These are phyloP conservation scores for Fusarium agapanthi DNA, from an alignment of 2,329 filamentous ascomycete species.

Conservation along the genomic window DNA sequence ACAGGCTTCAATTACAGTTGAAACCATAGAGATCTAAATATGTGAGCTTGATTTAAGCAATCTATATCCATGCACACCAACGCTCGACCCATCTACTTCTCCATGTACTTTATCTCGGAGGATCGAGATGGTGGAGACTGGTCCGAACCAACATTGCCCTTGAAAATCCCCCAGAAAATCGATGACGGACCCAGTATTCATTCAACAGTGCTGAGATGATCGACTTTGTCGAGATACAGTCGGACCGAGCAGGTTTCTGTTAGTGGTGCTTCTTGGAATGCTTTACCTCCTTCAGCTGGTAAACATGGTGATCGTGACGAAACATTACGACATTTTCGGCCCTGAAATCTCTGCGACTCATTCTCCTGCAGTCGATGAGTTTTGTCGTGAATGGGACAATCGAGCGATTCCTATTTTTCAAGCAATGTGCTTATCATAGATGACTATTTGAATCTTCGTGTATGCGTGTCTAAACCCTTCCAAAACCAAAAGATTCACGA, in stretches of 20 bases:
- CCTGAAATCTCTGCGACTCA: background rate
- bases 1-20: background rate
- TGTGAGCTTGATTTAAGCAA: background rate
- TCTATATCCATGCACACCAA: background rate
- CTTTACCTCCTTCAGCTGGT: background rate
- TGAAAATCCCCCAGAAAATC: constrained; percentile 18
- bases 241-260: background rate
- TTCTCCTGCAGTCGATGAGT: background rate
- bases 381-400: background rate
- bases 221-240: background rate
- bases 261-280: background rate
- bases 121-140: constrained; percentile 22
- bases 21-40: background rate
- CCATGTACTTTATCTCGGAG: constrained; percentile 18
- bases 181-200: constrained; percentile 22
- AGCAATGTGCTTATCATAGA: too few relatives aligned
- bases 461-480: background rate
- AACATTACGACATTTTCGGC: background rate
- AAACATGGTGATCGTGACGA: too few relatives aligned
- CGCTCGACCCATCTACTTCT: constrained; percentile 23
- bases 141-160: constrained; percentile 12
- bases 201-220: background rate
- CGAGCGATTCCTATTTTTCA: background rate
- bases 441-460: background rate
- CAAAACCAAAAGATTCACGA: background rate